Evolutionary conservation across 208 protist genomes (phyloP).

Genomic region (Plasmodiophora brassicae): DNA sequence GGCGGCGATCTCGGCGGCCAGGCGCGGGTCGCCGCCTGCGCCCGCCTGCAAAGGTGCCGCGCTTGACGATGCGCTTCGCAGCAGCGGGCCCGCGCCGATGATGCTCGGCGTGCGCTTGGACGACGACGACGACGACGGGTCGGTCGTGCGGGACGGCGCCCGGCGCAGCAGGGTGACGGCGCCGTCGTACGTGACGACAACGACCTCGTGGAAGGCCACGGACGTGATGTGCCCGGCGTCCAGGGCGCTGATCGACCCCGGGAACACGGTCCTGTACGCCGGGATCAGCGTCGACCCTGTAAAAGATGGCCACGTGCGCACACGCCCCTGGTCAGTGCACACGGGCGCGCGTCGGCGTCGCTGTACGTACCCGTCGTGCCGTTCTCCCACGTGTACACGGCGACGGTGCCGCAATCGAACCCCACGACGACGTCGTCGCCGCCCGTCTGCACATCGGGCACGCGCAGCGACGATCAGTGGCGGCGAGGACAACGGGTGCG

Average conservation of each 20-base stretch:
- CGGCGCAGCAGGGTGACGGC: too few species aligned
- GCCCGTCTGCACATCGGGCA: too few species aligned
- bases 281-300: not conserved
- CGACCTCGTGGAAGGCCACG: not conserved
- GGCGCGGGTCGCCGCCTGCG: too few species aligned
- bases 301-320: too few species aligned
- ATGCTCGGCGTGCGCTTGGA: too few species aligned
- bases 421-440: conserved; percentile 6
- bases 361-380: not conserved
- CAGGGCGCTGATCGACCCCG: not conserved
- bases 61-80: too few species aligned
- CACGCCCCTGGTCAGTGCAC: not conserved
- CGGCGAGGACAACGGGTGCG: not conserved
- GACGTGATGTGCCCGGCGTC: not conserved
- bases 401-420: conserved; percentile 8
- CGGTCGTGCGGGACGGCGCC: too few species aligned
- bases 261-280: not conserved
- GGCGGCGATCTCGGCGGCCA: not conserved
- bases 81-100: too few species aligned
- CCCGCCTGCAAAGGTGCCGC: too few species aligned
- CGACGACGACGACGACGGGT: too few species aligned
- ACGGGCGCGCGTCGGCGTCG: not conserved
- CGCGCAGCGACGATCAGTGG: too few species aligned
- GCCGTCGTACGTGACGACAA: too few species aligned
- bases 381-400: not conserved